phyloP scores from a whole-genome alignment of 305 asterid species.

The Ruellia speciosa region DNA sequence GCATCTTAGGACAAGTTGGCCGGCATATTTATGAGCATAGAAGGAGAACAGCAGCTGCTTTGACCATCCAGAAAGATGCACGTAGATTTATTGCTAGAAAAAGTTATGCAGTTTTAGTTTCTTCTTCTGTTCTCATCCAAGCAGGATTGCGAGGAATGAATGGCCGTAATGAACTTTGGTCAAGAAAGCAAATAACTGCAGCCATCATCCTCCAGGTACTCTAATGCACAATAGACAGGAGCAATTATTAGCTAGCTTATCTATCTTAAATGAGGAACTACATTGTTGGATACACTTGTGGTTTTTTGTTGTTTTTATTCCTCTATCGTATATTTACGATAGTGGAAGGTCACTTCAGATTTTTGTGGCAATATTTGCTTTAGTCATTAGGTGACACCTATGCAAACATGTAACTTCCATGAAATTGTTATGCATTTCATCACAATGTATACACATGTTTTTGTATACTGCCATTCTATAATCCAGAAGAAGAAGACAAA shows the following conservation, averaged over 20 bases:
- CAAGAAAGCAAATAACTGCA: conserved; percentile 39
- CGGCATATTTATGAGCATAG: conserved; percentile 38
- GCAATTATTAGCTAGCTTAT: background rate
- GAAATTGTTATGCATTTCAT: conserved; percentile 2
- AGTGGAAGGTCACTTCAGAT: background rate
- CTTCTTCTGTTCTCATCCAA: conserved; percentile 53
- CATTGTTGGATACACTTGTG: background rate
- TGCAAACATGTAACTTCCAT: background rate
- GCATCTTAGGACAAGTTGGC: conserved; percentile 45
- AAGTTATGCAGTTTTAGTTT: conserved; percentile 34
- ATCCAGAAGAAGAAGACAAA: background rate
- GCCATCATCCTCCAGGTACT: conserved; percentile 56
- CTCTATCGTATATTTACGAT: background rate
- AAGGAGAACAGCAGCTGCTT: conserved; percentile 62
- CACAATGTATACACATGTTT: background rate
- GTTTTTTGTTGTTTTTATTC: background rate
- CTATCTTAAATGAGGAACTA: background rate
- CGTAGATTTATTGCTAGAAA: conserved; percentile 46
- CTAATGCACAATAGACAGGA: conserved; percentile 4
- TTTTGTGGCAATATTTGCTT: background rate
- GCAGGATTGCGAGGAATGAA: conserved; percentile 58
- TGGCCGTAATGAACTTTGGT: conserved; percentile 45
- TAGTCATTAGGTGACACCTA: background rate
- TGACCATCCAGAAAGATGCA: conserved; percentile 52
- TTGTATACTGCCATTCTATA: too few species aligned